Evolutionary conservation across 768 basidiomycete genomes (phyloP), one percentile per base, ranked within the genome.

Genomic region (Cystobasidium ongulense): DNA sequence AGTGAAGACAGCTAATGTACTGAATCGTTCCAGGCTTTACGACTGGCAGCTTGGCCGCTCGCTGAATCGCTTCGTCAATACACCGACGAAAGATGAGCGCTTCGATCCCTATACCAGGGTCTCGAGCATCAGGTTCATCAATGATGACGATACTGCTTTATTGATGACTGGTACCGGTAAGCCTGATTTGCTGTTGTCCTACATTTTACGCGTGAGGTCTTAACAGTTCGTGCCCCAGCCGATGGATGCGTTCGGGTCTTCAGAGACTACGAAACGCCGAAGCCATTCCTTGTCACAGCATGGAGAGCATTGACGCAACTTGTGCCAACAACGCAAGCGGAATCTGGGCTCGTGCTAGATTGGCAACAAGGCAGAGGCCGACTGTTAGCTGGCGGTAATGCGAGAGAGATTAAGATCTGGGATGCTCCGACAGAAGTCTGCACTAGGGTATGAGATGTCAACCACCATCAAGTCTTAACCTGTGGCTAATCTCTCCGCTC

Each of bases 201-300:
- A 3, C 1, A 18, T 1, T 43, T 67, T 29, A 11, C 53, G 33
- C 10, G n/a, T 62, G 2, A 21, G 1, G 27, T 10, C 21, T 25
- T 17, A 18, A 31, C 27, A 27, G 1, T 35, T 18, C 63, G 13
- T 3, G 70, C 25, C 65, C 8, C 78, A 95, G 93, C 91, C 62
- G 95, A 98, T 77, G 94, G 94, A 15, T 86, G 91, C 77, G 87
- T 98, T 76, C 90, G 94, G 36, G 83, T 98, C 25, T 98, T 89
- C 81, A 87, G 93, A 50, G 91, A 96, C 78, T 98, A 96, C 78
- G 93, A 96, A 79, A 86, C 88, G 0, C 84, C 81, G 83, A 10
- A 88, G 50, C 87, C 89, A 1, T 90, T 92, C 78, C 89, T 98
- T 85, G 91, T 95, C 78, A 92, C 91, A 80, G 88, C 93, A 15